A percentile compares a stretch with the other conserved stretches of the same genome.
Conservation (phyloP, 169 alveolate genomes). For the Babesia divergens region DNA sequence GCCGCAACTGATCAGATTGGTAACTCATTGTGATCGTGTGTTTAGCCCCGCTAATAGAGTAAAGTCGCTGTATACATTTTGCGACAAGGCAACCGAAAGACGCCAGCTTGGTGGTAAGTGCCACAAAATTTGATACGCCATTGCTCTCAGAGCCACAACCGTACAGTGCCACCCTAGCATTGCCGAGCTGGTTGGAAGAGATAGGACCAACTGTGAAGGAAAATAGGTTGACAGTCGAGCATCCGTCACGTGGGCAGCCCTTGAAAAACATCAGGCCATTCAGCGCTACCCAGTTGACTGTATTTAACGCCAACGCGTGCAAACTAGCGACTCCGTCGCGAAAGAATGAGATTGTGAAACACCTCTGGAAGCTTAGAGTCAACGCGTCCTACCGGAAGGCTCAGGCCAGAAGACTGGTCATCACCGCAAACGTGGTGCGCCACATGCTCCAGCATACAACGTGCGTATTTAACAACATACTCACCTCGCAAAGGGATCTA, state of each 20-base stretch:
- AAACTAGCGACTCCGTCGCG: slow-evolving; percentile 26
- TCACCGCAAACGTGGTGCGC: slow-evolving; percentile 9
- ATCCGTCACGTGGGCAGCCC: background rate
- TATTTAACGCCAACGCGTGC: slow-evolving; percentile 40
- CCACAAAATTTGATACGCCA: background rate
- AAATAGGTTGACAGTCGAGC: background rate
- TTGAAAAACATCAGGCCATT: slow-evolving; percentile 56
- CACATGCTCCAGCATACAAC: slow-evolving; percentile 48
- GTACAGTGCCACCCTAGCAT: background rate
- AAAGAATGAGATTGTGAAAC: slow-evolving; percentile 53
- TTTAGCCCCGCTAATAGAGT: too few species aligned
- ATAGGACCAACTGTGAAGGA: background rate
- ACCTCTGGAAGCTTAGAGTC: slow-evolving; percentile 50
- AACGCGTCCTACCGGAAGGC: slow-evolving; percentile 39
- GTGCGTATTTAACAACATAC: slow-evolving; percentile 18
- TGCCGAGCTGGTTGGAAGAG: slow-evolving; percentile 6
- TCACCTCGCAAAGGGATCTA: slow-evolving; percentile 29
- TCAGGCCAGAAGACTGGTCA: slow-evolving; percentile 27
- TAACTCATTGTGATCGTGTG: too few species aligned
- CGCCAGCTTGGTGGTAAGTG: background rate
- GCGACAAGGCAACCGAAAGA: too few species aligned
- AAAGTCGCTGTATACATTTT: too few species aligned
- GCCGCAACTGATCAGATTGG: too few species aligned
- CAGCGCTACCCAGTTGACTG: slow-evolving; percentile 20
- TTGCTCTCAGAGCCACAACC: background rate